Base-by-base conservation (phyloP, 2,329 filamentous ascomycete species). In the Clonostachys byssicola region DNA sequence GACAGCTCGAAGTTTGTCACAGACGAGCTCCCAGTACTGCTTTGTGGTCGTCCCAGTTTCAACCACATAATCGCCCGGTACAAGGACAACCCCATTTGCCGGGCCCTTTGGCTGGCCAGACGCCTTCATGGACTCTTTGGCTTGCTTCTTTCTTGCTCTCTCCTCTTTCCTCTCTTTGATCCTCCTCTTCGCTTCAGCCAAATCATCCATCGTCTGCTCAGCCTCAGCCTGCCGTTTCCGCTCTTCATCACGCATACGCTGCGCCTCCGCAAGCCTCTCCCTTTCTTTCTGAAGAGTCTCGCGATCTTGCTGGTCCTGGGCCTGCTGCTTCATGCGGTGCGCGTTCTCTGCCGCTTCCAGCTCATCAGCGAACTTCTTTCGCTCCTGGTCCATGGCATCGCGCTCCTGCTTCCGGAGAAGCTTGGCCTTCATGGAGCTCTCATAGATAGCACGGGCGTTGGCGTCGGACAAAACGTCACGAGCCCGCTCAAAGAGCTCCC, bases 401-500 rank as follows among this genome's bases (percentile, higher is more conserved):
- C 85, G 78, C 66, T 91, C 83, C 60, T 82, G 75, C 63, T 81
- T 80, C 60, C 86, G 86, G 60, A 88, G 80, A 49, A 85, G 71
- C 52, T 81, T 77, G 38, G 89, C 88, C 57, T 85, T 81, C 41
- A 89, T 81, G 51, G 85, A 83, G 61, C 81, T 79, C 60, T 96
- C 89, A 72, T 96, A 96, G 46, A 85, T 81, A 44, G 81, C 78
- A 49, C 89, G 88, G 36, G 89, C 79, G 13, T 77, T 78, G 0
- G 81, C 68, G 53, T 91, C 85, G 30, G 82, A 80, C 4, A 97
- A 80, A 3, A 96, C 81, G 66, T 95, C 90, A 61, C 89, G 83
- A n/a, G 90, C 92, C 51, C 88, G 87, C 60, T 91, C 88, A 49
- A 95, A 83, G 2, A 88, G 75, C 65, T 96, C 88, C 73, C 95